Evolutionary conservation across 768 basidiomycete genomes (phyloP).

Genomic region (Steccherinum ochraceum): DNA sequence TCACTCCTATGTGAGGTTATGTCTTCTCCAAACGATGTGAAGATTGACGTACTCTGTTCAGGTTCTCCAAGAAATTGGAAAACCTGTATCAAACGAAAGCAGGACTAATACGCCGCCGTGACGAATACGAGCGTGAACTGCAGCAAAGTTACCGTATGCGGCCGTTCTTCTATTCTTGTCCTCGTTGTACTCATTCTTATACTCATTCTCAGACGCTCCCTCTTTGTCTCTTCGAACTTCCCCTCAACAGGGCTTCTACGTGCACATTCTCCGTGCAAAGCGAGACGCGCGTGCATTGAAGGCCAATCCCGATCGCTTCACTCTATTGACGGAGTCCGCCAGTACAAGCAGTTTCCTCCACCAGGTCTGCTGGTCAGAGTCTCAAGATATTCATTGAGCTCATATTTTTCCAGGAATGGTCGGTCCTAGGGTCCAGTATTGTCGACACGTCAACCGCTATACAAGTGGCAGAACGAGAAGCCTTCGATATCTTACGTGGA

Average conservation of each 20-base stretch:
- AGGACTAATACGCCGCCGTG: constrained; percentile 38
- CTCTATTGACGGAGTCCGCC: constrained; percentile 52
- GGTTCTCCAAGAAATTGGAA: constrained; percentile 54
- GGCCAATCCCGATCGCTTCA: constrained; percentile 38
- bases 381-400: background rate
- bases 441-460: constrained; percentile 50
- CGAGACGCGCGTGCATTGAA: constrained; percentile 50
- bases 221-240: constrained; percentile 70
- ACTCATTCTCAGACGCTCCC: constrained; percentile 56
- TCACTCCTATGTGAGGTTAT: too few species aligned
- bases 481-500: constrained; percentile 60
- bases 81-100: constrained; percentile 43
- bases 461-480: constrained; percentile 56
- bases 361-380: constrained; percentile 38
- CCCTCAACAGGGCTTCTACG: constrained; percentile 64
- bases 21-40: too few species aligned
- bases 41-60: too few species aligned
- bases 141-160: too few species aligned
- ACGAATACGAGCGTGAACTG: constrained; percentile 45
- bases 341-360: constrained; percentile 68
- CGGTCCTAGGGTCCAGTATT: constrained; percentile 64
- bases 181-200: too few species aligned
- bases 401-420: constrained; percentile 54
- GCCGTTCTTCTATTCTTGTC: too few species aligned
- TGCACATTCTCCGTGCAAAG: constrained; percentile 62